Conservation (phyloP, 2,329 filamentous ascomycete genomes). For the Pyricularia sp. region DNA sequence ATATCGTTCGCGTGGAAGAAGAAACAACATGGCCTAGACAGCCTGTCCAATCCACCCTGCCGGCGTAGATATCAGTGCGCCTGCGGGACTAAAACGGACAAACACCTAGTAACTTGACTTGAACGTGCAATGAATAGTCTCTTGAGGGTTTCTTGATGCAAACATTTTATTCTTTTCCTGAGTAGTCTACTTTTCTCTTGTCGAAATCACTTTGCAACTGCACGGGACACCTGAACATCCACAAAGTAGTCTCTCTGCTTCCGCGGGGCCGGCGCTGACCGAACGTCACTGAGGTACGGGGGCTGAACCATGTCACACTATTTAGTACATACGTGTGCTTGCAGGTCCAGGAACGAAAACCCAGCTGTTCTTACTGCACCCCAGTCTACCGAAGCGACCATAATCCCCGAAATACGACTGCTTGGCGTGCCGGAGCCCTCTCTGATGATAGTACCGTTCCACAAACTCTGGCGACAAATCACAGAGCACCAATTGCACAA, state of each 20-base stretch:
- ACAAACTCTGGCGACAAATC: background rate
- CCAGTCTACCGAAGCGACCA: background rate
- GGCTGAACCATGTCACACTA: background rate
- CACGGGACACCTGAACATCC: background rate
- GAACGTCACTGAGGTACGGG: background rate
- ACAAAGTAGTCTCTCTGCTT: background rate
- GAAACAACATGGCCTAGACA: constrained; percentile 50
- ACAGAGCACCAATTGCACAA: background rate
- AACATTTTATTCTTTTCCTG: background rate
- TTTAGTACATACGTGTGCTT: background rate
- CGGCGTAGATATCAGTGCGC: constrained; percentile 41
- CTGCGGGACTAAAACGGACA: constrained; percentile 52
- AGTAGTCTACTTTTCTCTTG: background rate
- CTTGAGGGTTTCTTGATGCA: background rate
- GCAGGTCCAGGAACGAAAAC: background rate
- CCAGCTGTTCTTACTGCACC: background rate
- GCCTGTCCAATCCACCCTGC: constrained; percentile 55
- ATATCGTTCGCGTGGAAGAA: constrained; percentile 51
- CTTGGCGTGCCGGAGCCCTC: background rate
- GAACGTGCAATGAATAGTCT: background rate
- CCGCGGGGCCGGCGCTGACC: too few relatives aligned
- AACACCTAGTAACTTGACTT: constrained; percentile 25
- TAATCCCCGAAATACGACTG: background rate
- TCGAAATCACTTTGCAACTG: background rate
- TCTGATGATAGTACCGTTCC: background rate